phyloP scores from a whole-genome alignment of 192 early-diverging fungal genomes.

The Pilaira anomala region DNA sequence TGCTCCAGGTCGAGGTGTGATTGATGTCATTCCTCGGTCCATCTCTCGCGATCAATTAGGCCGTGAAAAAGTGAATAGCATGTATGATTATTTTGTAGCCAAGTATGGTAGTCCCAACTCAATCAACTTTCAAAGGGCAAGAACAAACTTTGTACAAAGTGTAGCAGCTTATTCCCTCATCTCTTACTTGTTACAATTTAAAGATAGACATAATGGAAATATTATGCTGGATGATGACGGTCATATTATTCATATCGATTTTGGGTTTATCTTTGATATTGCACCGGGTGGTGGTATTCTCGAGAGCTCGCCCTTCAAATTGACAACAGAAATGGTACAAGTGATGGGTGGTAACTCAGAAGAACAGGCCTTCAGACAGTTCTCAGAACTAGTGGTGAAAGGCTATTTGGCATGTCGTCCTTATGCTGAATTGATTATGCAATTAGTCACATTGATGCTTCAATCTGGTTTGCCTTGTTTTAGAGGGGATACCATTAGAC shows the following conservation, averaged over 20 bases:
- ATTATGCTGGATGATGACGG: constrained; percentile 98
- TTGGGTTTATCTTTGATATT: constrained; percentile 98
- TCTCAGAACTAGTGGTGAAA: constrained; percentile 88
- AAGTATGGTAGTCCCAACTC: constrained; percentile 88
- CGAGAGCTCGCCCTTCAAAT: constrained; percentile 95
- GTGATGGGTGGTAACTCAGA: constrained; percentile 88
- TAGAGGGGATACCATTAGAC: constrained; percentile 88
- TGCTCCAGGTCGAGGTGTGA: constrained; percentile 94
- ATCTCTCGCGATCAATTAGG: constrained; percentile 97
- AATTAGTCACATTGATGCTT: constrained; percentile 88
- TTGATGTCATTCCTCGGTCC: constrained; percentile 96
- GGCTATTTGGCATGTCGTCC: constrained; percentile 89
- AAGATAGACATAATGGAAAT: constrained; percentile 98
- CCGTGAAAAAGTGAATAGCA: constrained; percentile 95
- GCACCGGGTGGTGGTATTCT: constrained; percentile 95
- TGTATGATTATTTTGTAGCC: constrained; percentile 93
- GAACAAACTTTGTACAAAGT: constrained; percentile 91
- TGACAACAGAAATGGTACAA: constrained; percentile 95
- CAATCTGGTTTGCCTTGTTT: constrained; percentile 97
- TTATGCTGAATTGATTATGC: constrained; percentile 87
- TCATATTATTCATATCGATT: constrained; percentile 98
- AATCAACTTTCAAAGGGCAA: constrained; percentile 83
- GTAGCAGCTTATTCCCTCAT: constrained; percentile 94
- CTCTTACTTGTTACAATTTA: constrained; percentile 93
- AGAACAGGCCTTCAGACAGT: constrained; percentile 79